A percentile compares a stretch with the other conserved stretches of the same genome.
Conservation (phyloP, 495 filamentous ascomycete genomes). For the Hypoxylon lienhwacheense region DNA sequence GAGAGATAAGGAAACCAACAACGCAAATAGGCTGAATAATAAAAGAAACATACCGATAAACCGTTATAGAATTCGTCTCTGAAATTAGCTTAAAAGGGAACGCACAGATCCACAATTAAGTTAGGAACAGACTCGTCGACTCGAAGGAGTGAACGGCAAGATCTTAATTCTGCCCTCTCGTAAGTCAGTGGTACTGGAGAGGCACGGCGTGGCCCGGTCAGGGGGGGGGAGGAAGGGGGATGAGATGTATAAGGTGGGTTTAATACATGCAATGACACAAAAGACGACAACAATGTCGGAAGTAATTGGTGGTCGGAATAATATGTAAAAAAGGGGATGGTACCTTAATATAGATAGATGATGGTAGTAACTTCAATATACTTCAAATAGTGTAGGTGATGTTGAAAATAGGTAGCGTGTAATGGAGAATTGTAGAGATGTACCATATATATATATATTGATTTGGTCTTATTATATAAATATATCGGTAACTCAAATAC, state of each 20-base stretch:
- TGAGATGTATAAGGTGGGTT: background rate
- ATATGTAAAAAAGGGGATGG: slow-evolving; percentile 11
- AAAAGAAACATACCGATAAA: slow-evolving; percentile 38
- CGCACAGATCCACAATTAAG: slow-evolving; percentile 27
- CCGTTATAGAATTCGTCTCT: slow-evolving; percentile 15
- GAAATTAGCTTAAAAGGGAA: slow-evolving; percentile 22
- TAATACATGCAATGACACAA: slow-evolving; percentile 17
- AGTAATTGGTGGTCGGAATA: slow-evolving; percentile 22
- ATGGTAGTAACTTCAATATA: slow-evolving; percentile 26
- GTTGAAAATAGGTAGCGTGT: slow-evolving; percentile 12
- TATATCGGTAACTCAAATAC: slow-evolving; percentile 24
- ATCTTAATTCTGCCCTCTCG: slow-evolving; percentile 30
- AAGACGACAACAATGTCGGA: slow-evolving; percentile 8
- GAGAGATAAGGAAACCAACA: slow-evolving; percentile 28
- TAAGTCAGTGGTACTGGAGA: slow-evolving; percentile 13
- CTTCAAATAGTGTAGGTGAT: slow-evolving; percentile 9
- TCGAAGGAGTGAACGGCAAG: slow-evolving; percentile 14
- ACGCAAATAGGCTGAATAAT: slow-evolving; percentile 38
- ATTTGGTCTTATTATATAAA: slow-evolving; percentile 9
- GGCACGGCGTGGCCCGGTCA: background rate
- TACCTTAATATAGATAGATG: slow-evolving; percentile 32
- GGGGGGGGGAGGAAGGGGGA: background rate
- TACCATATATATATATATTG: slow-evolving; percentile 1
- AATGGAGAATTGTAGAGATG: too few species aligned
- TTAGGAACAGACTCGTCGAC: slow-evolving; percentile 11